Conservation (phyloP, 805 yeast genomes). For the Wickerhamiella sorbophila region DNA sequence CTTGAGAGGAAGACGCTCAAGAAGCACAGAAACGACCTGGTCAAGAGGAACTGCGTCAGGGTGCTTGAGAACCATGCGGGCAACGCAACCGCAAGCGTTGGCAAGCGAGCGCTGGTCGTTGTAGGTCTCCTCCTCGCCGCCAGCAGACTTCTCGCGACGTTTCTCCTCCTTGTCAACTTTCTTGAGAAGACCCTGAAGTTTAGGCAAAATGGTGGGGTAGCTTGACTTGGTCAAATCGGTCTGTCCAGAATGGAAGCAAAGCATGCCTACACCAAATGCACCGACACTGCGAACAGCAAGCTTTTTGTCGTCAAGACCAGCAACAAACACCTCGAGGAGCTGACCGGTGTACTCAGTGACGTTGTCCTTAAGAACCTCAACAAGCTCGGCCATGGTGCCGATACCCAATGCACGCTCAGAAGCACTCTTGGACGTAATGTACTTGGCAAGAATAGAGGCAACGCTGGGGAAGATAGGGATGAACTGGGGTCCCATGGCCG, state of each 20-base stretch:
- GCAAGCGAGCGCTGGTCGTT: constrained; percentile 74
- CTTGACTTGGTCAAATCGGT: constrained; percentile 44
- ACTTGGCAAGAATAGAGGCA: constrained; percentile 41
- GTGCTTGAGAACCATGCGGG: constrained; percentile 71
- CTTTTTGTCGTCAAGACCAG: constrained; percentile 60
- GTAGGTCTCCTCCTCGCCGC: constrained; percentile 63
- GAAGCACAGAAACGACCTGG: constrained; percentile 58
- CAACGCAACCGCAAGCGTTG: constrained; percentile 94
- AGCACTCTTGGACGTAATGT: constrained; percentile 34
- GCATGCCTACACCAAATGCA: constrained; percentile 86
- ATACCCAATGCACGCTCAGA: constrained; percentile 69
- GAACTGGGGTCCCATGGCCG: constrained; percentile 69
- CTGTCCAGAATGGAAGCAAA: constrained; percentile 38
- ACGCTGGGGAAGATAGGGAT: constrained; percentile 63
- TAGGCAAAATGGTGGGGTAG: constrained; percentile 54
- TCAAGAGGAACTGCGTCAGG: constrained; percentile 51
- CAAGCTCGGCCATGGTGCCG: constrained; percentile 85
- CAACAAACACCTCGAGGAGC: constrained; percentile 46
- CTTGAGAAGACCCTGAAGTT: constrained; percentile 56
- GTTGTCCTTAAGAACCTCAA: constrained; percentile 50
- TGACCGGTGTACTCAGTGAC: constrained; percentile 54
- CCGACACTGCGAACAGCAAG: constrained; percentile 76
- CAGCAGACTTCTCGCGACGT: constrained; percentile 25
- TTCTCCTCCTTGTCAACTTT: constrained; percentile 62
- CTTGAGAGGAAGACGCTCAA: constrained; percentile 69